These are phyloP conservation scores for Huntiella omanensis DNA, from an alignment of 2,329 filamentous ascomycete species.

Conservation along the genomic window DNA sequence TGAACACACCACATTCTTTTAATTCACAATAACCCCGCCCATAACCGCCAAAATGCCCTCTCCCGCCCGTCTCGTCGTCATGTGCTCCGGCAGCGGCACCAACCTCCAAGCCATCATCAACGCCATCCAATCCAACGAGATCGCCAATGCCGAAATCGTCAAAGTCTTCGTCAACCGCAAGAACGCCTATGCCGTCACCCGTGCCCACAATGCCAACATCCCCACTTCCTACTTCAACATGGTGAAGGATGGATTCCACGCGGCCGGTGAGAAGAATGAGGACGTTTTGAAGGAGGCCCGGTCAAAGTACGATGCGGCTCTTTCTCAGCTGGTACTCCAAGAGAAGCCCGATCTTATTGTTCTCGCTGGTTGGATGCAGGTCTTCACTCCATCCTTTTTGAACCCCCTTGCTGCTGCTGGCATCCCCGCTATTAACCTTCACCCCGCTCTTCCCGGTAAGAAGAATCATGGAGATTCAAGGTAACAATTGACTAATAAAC, in stretches of 20 bases:
- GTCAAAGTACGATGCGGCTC: conserved; percentile 52
- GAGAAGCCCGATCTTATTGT: conserved; percentile 57
- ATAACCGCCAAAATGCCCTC: conserved; percentile 1
- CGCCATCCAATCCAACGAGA: conserved; percentile 21
- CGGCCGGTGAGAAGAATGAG: conserved; percentile 41
- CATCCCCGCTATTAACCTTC: conserved; percentile 62
- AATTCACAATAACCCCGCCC: background rate
- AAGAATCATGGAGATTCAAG: background rate
- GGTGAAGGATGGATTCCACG: conserved; percentile 46
- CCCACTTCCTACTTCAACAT: conserved; percentile 70
- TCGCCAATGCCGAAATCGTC: conserved; percentile 25
- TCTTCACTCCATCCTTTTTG: conserved; percentile 52
- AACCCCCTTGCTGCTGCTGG: conserved; percentile 42
- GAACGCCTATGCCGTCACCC: conserved; percentile 25
- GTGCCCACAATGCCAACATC: conserved; percentile 36
- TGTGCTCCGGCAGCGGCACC: conserved; percentile 55
- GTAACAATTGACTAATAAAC: background rate
- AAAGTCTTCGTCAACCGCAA: conserved; percentile 29
- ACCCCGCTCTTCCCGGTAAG: conserved; percentile 31
- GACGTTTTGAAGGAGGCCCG: conserved; percentile 36
- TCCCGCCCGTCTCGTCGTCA: conserved; percentile 39
- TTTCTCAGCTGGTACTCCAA: conserved; percentile 46
- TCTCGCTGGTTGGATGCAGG: conserved; percentile 76
- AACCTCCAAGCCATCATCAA: conserved; percentile 60
- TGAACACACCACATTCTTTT: background rate